Evolutionary conservation across 208 protist species (phyloP), one percentile per base, ranked within the genome.

Genomic region (Acanthamoeba culbertsoni): DNA sequence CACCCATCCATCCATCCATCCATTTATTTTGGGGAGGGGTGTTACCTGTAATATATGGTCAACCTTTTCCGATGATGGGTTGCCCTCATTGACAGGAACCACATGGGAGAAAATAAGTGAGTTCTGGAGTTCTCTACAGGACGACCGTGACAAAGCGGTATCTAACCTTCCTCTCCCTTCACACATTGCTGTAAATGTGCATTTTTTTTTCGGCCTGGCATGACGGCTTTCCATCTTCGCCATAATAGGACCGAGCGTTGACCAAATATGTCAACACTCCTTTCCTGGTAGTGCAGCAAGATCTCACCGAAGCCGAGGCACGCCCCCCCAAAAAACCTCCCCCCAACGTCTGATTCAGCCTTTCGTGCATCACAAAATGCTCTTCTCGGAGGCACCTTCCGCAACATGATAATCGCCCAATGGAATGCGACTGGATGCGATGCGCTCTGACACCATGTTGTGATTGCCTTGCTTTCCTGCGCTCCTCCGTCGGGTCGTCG

Each of bases 261-360:
- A 62, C 55, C 55, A 62, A 62, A 26, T 62, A 62, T 26, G 55
- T 62, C 63, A 75, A 75, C 37, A 75, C 63, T n/a, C 63, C 63
- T 12, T 75, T 75, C 37, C 37, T 75, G 26, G 63, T 75, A 23
- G 63, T 75, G 8, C 63, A 75, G 63, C 63, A 75, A 23, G 75
- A 86, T n/a, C 75, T 86, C 75, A 42, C 75, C 48, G 75, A 86
- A 26, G 75, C 75, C 33, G 75, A 86, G 43, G 75, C 55, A 7
- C 40, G 35, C 48, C 26, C 23, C 33, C 23, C 7, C n/a, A n/a
- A n/a, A n/a, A n/a, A n/a, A n/a, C n/a, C n/a, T 5, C 33, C 48
- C 6, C 14, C 26, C 48, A 4, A 28, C 35, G 6, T 5, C 75
- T 7, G 33, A 28, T 55, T 84, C 10, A 7, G 12, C 18, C 8